phyloP scores from a whole-genome alignment of 2,329 filamentous ascomycete genomes.

The Paraphaeosphaeria minitans region DNA sequence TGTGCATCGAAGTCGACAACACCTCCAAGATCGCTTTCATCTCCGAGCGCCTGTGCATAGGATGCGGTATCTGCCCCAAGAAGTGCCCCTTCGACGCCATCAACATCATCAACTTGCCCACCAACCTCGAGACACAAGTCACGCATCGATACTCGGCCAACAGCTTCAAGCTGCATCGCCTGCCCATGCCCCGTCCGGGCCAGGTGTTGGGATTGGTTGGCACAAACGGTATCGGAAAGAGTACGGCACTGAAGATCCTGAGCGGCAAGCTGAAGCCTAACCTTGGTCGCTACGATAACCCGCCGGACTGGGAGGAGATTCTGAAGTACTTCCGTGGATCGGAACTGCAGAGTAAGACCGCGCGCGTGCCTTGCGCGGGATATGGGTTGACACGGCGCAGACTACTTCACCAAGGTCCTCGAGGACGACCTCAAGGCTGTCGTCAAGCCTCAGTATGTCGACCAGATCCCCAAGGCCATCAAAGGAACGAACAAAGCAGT shows the following conservation, averaged over 20 bases:
- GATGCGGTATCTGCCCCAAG: conserved; percentile 99
- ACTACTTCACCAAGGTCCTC: conserved; percentile 98
- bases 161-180: conserved; percentile 98
- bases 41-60: conserved; percentile 93
- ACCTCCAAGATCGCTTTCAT: conserved; percentile 97
- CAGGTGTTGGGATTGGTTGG: conserved; percentile 96
- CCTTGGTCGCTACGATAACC: conserved; percentile 91
- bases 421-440: conserved; percentile 98
- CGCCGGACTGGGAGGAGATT: conserved; percentile 98
- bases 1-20: conserved; percentile 90
- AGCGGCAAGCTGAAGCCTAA: conserved; percentile 99
- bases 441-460: conserved; percentile 98
- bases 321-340: conserved; percentile 98
- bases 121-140: conserved; percentile 97
- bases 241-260: conserved; percentile 98
- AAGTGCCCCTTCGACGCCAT: conserved; percentile 99
- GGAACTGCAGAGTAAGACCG: conserved; percentile 83
- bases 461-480: conserved; percentile 94
- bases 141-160: conserved; percentile 99
- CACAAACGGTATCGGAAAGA: conserved; percentile 99
- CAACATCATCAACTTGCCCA: conserved; percentile 99
- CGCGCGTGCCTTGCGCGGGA: background rate
- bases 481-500: conserved; percentile 82
- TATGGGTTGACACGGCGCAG: conserved; percentile 52
- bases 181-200: conserved; percentile 93